Evolutionary conservation across 169 alveolate species (phyloP).

Genomic region (Plasmodium chabaudi): DNA sequence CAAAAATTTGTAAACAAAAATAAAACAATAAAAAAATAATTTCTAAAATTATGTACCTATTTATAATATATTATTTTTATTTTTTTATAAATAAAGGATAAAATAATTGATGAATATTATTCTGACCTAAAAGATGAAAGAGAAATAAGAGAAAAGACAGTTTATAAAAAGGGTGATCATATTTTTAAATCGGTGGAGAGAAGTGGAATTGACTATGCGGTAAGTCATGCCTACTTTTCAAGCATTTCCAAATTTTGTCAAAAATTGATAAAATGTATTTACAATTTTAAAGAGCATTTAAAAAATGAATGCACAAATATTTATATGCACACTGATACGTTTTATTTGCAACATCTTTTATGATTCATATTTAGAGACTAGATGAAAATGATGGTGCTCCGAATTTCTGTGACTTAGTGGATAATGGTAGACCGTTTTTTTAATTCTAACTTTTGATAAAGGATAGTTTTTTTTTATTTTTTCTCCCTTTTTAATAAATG

Average conservation of each 20-base stretch:
- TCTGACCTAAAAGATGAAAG: constrained; percentile 52
- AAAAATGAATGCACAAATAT: background rate
- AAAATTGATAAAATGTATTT: background rate
- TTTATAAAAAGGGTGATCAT: constrained; percentile 20
- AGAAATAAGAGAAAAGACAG: background rate
- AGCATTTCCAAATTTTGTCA: no score
- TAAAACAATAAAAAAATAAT: background rate
- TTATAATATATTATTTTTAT: background rate
- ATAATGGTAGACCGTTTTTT: constrained; percentile 9
- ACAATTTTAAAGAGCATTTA: background rate
- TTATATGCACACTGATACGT: background rate
- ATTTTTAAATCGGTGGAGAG: constrained; percentile 54
- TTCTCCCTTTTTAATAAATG: background rate
- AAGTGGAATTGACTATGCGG: constrained; percentile 57
- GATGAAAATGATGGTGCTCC: constrained; percentile 73
- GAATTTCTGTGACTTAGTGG: constrained; percentile 36
- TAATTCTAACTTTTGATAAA: background rate
- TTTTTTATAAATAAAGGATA: constrained; percentile 21
- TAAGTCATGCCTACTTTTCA: background rate
- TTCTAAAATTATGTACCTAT: background rate
- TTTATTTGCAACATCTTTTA: background rate
- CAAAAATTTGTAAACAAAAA: constrained; percentile 53
- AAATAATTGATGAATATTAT: constrained; percentile 54
- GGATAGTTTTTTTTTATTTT: background rate
- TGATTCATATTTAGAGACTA: constrained; percentile 22